phyloP scores from a whole-genome alignment of 352 stramenopile species.

The Globisporangium carolinianum region DNA sequence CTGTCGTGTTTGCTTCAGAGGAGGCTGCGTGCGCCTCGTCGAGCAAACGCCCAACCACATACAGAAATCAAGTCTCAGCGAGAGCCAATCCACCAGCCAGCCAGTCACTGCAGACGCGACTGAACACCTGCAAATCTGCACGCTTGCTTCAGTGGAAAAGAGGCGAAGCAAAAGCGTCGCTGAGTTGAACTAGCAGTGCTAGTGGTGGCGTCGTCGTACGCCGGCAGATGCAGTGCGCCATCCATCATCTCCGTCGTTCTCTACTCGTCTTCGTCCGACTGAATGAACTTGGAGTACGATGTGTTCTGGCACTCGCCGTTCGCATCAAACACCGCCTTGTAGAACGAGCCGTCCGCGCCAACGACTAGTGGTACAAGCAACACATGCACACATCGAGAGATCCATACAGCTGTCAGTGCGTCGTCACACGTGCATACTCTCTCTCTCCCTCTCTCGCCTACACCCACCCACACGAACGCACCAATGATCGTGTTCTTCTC shows the following conservation, averaged over 20 bases:
- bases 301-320: constrained; percentile 87
- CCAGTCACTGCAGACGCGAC: neutral
- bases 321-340: constrained; percentile 84
- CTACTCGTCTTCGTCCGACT: constrained; percentile 85
- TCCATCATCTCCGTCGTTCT: constrained; percentile 3
- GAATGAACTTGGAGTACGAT: constrained; percentile 88
- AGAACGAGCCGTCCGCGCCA: constrained; percentile 82
- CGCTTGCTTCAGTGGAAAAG: neutral
- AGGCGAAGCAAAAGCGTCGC: neutral
- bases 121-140: neutral
- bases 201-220: too few relatives aligned
- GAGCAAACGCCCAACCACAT: neutral
- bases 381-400: neutral
- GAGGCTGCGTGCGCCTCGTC: too few relatives aligned
- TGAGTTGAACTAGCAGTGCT: too few relatives aligned
- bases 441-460: too few relatives aligned
- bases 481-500: constrained; percentile 92
- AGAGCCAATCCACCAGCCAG: neutral
- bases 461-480: constrained; percentile 19
- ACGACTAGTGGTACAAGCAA: constrained; percentile 43
- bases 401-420: neutral
- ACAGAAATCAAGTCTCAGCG: constrained; percentile 6
- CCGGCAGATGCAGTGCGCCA: too few relatives aligned
- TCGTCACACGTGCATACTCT: neutral
- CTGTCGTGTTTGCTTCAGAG: too few relatives aligned